Conservation (phyloP, 1,284 basidiomycete species). For the Ceratobasidium sp. region DNA sequence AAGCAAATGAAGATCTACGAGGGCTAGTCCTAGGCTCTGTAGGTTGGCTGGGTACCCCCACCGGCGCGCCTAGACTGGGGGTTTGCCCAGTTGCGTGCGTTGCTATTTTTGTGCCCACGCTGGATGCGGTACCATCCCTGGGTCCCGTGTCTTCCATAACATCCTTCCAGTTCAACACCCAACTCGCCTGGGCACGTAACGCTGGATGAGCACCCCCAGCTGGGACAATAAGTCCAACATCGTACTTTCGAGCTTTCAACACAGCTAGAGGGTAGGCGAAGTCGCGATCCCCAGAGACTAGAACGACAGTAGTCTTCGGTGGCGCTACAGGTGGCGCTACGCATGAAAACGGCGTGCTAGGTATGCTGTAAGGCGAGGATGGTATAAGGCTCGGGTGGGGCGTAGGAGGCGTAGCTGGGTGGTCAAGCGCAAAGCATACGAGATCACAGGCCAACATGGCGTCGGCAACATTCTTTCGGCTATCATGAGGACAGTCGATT, state of each 20-base stretch:
- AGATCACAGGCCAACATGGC: conserved; percentile 66
- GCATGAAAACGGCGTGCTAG: conserved; percentile 28
- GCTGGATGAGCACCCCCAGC: conserved; percentile 47
- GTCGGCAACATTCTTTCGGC: conserved; percentile 61
- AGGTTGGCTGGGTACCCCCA: not conserved
- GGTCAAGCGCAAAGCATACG: conserved; percentile 65
- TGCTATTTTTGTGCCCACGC: not conserved
- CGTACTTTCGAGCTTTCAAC: conserved; percentile 40
- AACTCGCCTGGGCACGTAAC: conserved; percentile 31
- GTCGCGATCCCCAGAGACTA: conserved; percentile 46
- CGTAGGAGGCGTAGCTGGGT: conserved; percentile 53
- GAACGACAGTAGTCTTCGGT: conserved; percentile 46
- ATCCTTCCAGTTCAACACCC: conserved; percentile 38
- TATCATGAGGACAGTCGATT: conserved; percentile 65
- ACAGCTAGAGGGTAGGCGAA: conserved; percentile 43
- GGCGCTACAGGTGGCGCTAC: not conserved
- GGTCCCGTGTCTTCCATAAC: not conserved
- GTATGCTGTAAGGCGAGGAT: conserved; percentile 36
- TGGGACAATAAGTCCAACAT: conserved; percentile 44
- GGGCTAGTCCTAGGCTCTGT: not conserved
- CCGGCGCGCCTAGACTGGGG: no score
- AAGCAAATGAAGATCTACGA: conserved; percentile 20
- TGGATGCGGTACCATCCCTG: not conserved
- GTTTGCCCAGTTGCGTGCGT: not conserved
- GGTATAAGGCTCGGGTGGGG: conserved; percentile 20